phyloP scores from a whole-genome alignment of 148 eudicot genomes.

The Rheum nobile region DNA sequence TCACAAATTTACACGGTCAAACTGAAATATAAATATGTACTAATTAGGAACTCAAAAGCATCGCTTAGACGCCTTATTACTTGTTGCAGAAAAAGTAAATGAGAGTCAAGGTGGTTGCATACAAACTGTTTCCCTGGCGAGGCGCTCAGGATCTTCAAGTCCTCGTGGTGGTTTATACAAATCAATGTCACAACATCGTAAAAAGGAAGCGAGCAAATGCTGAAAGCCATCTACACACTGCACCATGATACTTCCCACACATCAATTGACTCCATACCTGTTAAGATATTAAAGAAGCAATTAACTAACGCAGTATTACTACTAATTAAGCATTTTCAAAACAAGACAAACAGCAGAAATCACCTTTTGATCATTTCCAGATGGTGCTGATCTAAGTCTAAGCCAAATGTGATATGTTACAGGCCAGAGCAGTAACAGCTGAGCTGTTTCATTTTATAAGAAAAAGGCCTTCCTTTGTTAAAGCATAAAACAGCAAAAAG shows the following conservation, averaged over 20 bases:
- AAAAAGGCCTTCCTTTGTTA: not conserved
- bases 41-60: not conserved
- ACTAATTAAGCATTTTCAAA: not conserved
- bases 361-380: constrained; percentile 74
- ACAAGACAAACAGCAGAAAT: constrained; percentile 3
- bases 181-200: constrained; percentile 71
- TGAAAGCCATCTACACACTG: constrained; percentile 77
- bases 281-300: constrained; percentile 12
- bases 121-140: constrained; percentile 82
- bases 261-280: constrained; percentile 69
- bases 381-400: constrained; percentile 12
- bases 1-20: not conserved
- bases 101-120: constrained; percentile 20
- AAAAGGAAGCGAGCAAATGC: constrained; percentile 63
- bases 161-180: constrained; percentile 50
- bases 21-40: not conserved
- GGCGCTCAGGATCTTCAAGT: constrained; percentile 75
- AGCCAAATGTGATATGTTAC: constrained; percentile 11
- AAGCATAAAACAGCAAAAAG: not conserved
- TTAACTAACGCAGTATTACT: not conserved
- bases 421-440: constrained; percentile 7
- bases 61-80: not conserved
- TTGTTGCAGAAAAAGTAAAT: not conserved
- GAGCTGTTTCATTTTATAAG: constrained; percentile 13
- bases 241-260: constrained; percentile 65